phyloP scores from a whole-genome alignment of 2,329 filamentous ascomycete genomes.

The Dryadomyces quercivorus region DNA sequence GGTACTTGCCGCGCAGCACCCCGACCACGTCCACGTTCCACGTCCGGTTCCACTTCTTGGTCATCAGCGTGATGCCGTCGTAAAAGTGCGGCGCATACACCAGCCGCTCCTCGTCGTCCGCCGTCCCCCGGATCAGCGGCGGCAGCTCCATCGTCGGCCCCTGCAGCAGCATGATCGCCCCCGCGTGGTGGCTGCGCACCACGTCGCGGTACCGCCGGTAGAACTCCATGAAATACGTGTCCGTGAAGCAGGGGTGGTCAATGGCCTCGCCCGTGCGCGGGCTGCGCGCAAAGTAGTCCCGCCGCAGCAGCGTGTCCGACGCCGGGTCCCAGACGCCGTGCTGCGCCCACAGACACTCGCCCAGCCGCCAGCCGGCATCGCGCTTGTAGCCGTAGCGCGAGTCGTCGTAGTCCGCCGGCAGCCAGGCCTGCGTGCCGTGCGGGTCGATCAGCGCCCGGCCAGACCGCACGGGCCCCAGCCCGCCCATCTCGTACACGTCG shows the following conservation, averaged over 20 bases:
- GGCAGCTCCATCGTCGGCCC: conserved; percentile 87
- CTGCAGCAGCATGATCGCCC: conserved; percentile 82
- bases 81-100: conserved; percentile 95
- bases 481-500: conserved; percentile 86
- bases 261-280: conserved; percentile 62
- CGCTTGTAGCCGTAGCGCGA: conserved; percentile 81
- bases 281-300: conserved; percentile 77
- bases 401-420: conserved; percentile 74
- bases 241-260: conserved; percentile 77
- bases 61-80: conserved; percentile 91
- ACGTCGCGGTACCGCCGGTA: conserved; percentile 65
- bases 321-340: conserved; percentile 87
- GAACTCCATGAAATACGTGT: conserved; percentile 81
- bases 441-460: conserved; percentile 77
- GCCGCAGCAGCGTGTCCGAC: conserved; percentile 64
- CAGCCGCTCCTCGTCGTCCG: conserved; percentile 80
- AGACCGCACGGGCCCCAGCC: conserved; percentile 82
- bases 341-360: conserved; percentile 94
- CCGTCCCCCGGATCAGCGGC: conserved; percentile 72
- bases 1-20: conserved; percentile 76
- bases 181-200: conserved; percentile 63
- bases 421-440: conserved; percentile 73
- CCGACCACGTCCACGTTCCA: conserved; percentile 98
- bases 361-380: conserved; percentile 77
- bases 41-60: conserved; percentile 94